Base-by-base conservation (phyloP, 2,329 filamentous ascomycete species). In the Davidsoniella australis region DNA sequence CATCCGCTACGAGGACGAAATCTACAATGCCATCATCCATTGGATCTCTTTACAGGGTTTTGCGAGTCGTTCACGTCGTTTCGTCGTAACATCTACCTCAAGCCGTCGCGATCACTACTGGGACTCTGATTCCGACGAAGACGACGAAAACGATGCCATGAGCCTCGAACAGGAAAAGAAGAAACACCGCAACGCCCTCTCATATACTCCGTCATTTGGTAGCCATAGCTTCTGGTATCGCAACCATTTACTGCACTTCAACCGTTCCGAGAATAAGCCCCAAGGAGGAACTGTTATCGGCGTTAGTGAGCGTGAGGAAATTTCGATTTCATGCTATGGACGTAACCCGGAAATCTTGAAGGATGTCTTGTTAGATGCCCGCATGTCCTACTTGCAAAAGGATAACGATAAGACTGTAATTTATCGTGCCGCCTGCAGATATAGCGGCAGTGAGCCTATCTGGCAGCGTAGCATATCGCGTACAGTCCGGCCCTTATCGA, bases 11-110 rank as follows among this genome's bases (percentile, higher is more conserved):
- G 78, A 84, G 51, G 81, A 85, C 56, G 80, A 85, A 59, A 75
- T 82, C 50, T 85, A 82, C 65, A 79, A 79, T 58, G 81, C 82
- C 57, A 58, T 84, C 39, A 82, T 84, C 77, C 69, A 68, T 23
- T 85, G 80, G 80, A 70, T 84, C 2, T 70, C 78, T 2, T 63
- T 66, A 33, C 80, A 85, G 60, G 61, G 64, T 3, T 82, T 83
- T 55, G 69, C 76, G 17, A 69, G 72, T 53, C 64, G 66, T 4
- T 73, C 78, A 0, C 74, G 76, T 12, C 70, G 70, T 41, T 80
- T 82, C 55, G 69, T 83, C 9, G 80, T 76, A 39, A 80, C 79
- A 57, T 80, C 77, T 5, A 74, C 73, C 56, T 58, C 78, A 36
- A 73, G 69, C 57, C 75, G 68, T 2, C 66, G 73, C 12, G 64